These are phyloP conservation scores for Monilinia polystroma DNA, from an alignment of 2,329 filamentous ascomycete genomes.

Conservation along the genomic window DNA sequence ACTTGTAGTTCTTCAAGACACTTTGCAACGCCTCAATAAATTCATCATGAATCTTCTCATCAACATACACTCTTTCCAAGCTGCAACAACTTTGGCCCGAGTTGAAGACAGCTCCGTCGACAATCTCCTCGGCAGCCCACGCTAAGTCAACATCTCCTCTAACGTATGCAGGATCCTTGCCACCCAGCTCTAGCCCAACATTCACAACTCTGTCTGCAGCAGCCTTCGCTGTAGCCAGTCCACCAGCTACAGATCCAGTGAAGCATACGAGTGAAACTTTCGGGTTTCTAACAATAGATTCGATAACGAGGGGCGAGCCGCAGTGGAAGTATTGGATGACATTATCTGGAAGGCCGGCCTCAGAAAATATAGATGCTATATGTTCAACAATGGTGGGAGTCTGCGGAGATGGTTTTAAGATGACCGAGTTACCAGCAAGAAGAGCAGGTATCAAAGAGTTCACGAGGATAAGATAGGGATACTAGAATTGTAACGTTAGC, in stretches of 20 bases:
- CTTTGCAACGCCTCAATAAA: constrained; percentile 79
- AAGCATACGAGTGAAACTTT: constrained; percentile 83
- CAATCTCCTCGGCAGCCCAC: constrained; percentile 92
- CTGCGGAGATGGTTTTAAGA: constrained; percentile 92
- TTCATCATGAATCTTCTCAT: constrained; percentile 76
- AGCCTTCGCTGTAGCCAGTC: constrained; percentile 80
- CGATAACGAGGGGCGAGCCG: constrained; percentile 73
- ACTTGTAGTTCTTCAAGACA: constrained; percentile 76
- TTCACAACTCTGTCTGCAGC: constrained; percentile 80
- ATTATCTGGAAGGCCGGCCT: constrained; percentile 77
- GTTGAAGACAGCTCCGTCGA: constrained; percentile 96
- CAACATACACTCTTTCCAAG: constrained; percentile 87
- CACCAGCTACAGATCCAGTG: constrained; percentile 87
- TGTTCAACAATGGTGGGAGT: constrained; percentile 91
- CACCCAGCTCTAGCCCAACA: constrained; percentile 87
- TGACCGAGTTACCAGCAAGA: constrained; percentile 84
- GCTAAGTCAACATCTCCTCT: constrained; percentile 80
- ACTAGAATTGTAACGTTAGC: constrained; percentile 52
- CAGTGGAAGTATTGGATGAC: constrained; percentile 93
- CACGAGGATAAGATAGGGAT: constrained; percentile 89
- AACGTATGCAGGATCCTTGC: constrained; percentile 92
- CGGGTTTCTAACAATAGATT: constrained; percentile 74
- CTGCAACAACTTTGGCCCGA: constrained; percentile 98
- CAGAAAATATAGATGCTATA: constrained; percentile 69
- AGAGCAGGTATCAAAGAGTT: constrained; percentile 93